Evolutionary conservation across 2,329 filamentous ascomycete species (phyloP), one percentile per base, ranked within the genome.

Genomic region (Paracoccidioides brasiliensis): DNA sequence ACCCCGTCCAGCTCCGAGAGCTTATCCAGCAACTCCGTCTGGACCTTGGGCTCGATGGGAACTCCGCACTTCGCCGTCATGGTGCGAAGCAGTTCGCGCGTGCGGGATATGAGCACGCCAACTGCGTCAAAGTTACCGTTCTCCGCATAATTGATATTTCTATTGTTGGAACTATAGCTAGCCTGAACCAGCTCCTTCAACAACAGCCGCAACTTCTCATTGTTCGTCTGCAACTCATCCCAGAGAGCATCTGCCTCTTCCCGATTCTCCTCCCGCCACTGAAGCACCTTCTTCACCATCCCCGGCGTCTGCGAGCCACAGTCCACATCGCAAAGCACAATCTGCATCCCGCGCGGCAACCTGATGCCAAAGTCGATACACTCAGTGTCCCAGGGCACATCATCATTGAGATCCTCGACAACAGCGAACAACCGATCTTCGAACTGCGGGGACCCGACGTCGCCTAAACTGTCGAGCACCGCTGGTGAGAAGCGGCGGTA

Each of bases 271-370:
- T 80, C 80, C 53, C 86, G 78, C 93, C 93, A 98, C 37, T 80
- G 79, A 3, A 97, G 77, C 12, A 98, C 88, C 67, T 88, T 81
- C 74, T 91, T 95, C 41, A 96, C 93, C 93, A 98, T 97, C 12
- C 89, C 81, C 0, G 95, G 90, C 6, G 91, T 97, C 74, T 95
- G 82, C 51, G 85, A 91, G 37, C 93, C 93, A 67, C 90, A 95
- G 68, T 94, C 88, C 5, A 98, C 93, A 67, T 98, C 93, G 66
- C 90, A 95, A 85, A 98, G 93, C 58, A 94, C 81, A 61, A 97
- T 76, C 30, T 85, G 80, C 62, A 95, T 74, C 0, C 88, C 88
- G 0, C 70, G 64, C 0, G 91, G 90, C 57, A 97, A 77, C 58
- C 77, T 78, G 53, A 91, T 82, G 14, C 77, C 80, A 4, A 84